These are phyloP conservation scores for Oryza glaberrima DNA, from an alignment of 176 grass and related monocot species.

Conservation along the genomic window DNA sequence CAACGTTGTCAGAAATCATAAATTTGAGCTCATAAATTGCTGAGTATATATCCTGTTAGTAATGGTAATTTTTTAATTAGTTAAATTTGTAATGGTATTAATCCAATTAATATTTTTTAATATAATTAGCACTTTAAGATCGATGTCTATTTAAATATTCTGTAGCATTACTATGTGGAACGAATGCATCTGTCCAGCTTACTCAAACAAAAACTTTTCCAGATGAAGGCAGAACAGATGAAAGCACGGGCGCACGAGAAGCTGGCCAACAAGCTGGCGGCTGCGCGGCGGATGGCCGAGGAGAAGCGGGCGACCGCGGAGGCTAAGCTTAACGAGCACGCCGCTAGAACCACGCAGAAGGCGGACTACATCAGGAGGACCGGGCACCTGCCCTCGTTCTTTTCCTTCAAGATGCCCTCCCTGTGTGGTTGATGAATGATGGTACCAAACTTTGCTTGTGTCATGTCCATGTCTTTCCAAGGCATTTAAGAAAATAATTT, in stretches of 20 bases:
- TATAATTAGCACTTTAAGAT: neutral
- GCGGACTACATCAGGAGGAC: conserved; percentile 88
- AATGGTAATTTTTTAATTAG: neutral
- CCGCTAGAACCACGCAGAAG: conserved; percentile 69
- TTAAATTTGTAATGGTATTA: too few relatives aligned
- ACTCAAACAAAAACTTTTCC: neutral
- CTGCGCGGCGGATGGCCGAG: conserved; percentile 62
- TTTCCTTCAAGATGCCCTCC: conserved; percentile 83
- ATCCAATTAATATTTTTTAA: too few relatives aligned
- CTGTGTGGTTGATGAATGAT: conserved; percentile 60
- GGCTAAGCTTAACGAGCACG: conserved; percentile 66
- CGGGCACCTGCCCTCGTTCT: conserved; percentile 77
- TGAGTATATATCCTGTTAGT: neutral
- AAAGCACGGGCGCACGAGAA: conserved; percentile 83
- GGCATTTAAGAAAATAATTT: neutral
- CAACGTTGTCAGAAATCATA: neutral
- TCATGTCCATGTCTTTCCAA: neutral
- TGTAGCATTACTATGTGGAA: neutral
- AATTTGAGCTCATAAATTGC: neutral
- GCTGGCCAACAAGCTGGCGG: conserved; percentile 62
- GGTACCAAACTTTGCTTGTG: neutral
- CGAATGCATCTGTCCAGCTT: neutral
- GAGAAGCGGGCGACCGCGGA: conserved; percentile 74
- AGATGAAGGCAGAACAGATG: conserved; percentile 87
- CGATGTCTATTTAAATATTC: neutral